Evolutionary conservation across 495 filamentous ascomycete species (phyloP).

Genomic region (Usnea hakonensis): DNA sequence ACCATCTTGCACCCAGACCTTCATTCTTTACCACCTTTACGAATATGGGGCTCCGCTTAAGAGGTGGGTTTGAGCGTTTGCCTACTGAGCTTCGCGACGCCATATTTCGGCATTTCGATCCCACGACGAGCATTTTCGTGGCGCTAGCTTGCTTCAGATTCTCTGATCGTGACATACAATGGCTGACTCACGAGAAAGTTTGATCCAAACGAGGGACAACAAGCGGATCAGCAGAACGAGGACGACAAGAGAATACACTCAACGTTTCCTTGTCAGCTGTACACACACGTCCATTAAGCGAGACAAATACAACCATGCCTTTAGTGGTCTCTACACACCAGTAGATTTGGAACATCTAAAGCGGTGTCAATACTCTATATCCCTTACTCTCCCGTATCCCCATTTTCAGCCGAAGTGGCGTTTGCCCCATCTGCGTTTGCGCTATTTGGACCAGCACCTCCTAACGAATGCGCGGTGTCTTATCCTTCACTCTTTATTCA

Average conservation of each 20-base stretch:
- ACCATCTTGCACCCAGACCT: constrained; percentile 10
- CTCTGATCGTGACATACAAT: constrained; percentile 16
- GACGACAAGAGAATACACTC: neutral
- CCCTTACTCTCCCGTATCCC: neutral
- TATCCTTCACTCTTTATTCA: no score
- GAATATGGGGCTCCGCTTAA: constrained; percentile 9
- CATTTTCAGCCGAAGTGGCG: no score
- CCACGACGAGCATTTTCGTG: constrained; percentile 8
- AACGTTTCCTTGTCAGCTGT: neutral
- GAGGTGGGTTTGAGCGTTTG: constrained; percentile 11
- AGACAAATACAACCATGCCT: neutral
- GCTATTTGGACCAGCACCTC: no score
- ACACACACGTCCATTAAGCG: neutral
- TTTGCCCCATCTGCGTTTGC: no score
- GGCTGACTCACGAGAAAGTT: constrained; percentile 18
- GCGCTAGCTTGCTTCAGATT: constrained; percentile 15
- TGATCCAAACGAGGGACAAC: neutral
- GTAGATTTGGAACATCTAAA: neutral
- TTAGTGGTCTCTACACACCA: neutral
- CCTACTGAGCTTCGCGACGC: constrained; percentile 7
- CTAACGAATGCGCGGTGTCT: no score
- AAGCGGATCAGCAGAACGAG: no score
- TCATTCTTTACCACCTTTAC: constrained; percentile 15
- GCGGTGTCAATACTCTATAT: neutral
- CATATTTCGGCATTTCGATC: constrained; percentile 13